A percentile compares a stretch with the other conserved stretches of the same genome.
These are phyloP conservation scores for Pythium phragmitis DNA, from an alignment of 352 stramenopile species.

Conservation along the genomic window DNA sequence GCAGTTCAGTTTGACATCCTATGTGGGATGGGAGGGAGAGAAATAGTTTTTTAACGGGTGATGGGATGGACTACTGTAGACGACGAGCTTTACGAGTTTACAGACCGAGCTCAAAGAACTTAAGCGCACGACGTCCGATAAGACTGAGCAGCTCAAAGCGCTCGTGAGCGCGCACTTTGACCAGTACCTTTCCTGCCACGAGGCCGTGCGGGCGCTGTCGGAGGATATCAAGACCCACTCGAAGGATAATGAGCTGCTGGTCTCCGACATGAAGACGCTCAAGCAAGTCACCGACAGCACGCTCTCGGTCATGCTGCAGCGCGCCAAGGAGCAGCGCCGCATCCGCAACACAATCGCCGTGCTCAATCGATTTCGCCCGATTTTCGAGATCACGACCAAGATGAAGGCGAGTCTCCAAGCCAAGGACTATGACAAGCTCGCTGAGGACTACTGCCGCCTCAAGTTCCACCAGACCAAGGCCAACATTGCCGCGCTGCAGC, in stretches of 20 bases:
- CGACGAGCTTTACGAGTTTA: conserved; percentile 59
- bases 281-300: conserved; percentile 62
- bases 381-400: conserved; percentile 74
- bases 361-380: conserved; percentile 58
- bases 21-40: background rate
- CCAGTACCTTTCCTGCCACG: conserved; percentile 81
- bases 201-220: conserved; percentile 60
- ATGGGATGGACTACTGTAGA: conserved; percentile 28
- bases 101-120: conserved; percentile 66
- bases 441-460: conserved; percentile 66
- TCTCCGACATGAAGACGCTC: conserved; percentile 54
- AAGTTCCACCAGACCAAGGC: conserved; percentile 68
- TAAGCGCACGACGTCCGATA: conserved; percentile 74
- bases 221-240: conserved; percentile 66
- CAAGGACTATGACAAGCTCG: conserved; percentile 72
- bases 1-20: background rate
- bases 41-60: background rate
- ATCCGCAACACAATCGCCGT: conserved; percentile 77
- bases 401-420: conserved; percentile 67
- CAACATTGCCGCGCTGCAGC: conserved; percentile 55
- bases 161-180: conserved; percentile 82
- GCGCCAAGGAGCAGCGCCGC: conserved; percentile 68
- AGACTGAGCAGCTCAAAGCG: conserved; percentile 82
- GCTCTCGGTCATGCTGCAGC: conserved; percentile 74
- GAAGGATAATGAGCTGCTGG: conserved; percentile 51